Percentiles rank a stretch among this genome's conserved stretches.
phyloP scores from a whole-genome alignment of 345 rosid genomes.

The Excoecaria cochinchinensis region DNA sequence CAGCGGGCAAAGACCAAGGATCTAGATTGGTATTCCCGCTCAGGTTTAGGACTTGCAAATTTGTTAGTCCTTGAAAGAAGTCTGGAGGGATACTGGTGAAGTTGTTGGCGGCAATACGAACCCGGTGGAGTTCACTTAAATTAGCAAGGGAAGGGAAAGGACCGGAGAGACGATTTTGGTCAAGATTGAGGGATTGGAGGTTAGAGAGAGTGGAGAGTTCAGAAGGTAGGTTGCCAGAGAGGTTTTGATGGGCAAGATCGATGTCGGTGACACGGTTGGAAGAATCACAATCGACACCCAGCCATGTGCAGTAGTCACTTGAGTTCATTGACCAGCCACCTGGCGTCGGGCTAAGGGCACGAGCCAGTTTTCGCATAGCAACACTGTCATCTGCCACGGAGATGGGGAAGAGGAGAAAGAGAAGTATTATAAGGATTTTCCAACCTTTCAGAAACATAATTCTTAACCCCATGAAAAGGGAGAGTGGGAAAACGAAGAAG shows the following conservation, averaged over 20 bases:
- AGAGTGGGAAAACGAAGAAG: no score
- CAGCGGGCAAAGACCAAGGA: constrained; percentile 62
- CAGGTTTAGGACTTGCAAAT: constrained; percentile 45
- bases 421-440: neutral
- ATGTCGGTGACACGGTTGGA: constrained; percentile 46
- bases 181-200: constrained; percentile 46
- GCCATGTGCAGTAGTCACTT: constrained; percentile 50
- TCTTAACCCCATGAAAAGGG: no score
- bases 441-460: no score
- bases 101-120: constrained; percentile 46
- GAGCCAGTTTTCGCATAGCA: constrained; percentile 45
- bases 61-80: constrained; percentile 61
- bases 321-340: constrained; percentile 53
- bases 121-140: constrained; percentile 40
- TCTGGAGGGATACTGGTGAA: constrained; percentile 54
- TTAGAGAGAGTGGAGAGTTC: constrained; percentile 56
- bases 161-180: constrained; percentile 54
- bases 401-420: constrained; percentile 9
- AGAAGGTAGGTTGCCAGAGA: constrained; percentile 48
- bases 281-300: constrained; percentile 50
- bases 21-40: constrained; percentile 31
- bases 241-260: constrained; percentile 31
- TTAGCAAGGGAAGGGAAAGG: constrained; percentile 58
- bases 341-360: constrained; percentile 49
- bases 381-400: constrained; percentile 51